Conservation (phyloP, 495 filamentous ascomycete genomes). For the Lasiosphaeria ovina region DNA sequence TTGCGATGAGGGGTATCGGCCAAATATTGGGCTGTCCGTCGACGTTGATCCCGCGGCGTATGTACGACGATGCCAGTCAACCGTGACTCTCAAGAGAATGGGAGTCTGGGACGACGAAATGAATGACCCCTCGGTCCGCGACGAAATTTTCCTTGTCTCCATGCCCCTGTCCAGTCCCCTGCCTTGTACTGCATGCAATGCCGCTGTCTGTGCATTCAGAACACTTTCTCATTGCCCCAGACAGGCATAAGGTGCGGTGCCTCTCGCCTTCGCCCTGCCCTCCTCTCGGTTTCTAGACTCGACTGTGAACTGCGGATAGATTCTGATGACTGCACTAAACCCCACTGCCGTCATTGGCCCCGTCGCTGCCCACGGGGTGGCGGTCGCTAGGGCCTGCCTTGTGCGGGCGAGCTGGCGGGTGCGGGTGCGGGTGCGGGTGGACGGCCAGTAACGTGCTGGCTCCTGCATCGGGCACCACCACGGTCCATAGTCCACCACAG, state of each 20-base stretch:
- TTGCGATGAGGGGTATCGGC: not conserved
- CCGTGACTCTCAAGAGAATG: no score
- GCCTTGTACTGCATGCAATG: conserved; percentile 19
- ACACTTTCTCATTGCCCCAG: no score
- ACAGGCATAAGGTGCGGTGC: no score
- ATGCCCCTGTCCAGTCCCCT: not conserved
- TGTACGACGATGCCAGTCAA: no score
- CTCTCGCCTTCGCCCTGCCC: no score
- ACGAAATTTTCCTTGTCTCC: no score
- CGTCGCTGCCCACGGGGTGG: conserved; percentile 10
- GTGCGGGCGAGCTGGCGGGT: conserved; percentile 10
- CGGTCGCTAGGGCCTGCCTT: conserved; percentile 4
- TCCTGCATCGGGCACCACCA: conserved; percentile 20
- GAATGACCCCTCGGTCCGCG: no score
- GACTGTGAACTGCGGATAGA: no score
- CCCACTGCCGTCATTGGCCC: conserved; percentile 20
- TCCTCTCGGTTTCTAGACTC: no score
- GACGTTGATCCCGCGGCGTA: no score
- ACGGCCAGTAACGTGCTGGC: conserved; percentile 9
- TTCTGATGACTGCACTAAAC: not conserved
- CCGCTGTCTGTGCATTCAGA: conserved; percentile 17
- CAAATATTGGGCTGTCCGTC: not conserved
- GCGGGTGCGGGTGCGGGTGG: conserved; percentile 14
- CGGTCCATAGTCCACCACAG: conserved; percentile 1
- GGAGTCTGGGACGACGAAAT: no score